Evolutionary conservation across 2,329 filamentous ascomycete species (phyloP), one percentile per base, ranked within the genome.

Genomic region (Hymenoscyphus albidus): DNA sequence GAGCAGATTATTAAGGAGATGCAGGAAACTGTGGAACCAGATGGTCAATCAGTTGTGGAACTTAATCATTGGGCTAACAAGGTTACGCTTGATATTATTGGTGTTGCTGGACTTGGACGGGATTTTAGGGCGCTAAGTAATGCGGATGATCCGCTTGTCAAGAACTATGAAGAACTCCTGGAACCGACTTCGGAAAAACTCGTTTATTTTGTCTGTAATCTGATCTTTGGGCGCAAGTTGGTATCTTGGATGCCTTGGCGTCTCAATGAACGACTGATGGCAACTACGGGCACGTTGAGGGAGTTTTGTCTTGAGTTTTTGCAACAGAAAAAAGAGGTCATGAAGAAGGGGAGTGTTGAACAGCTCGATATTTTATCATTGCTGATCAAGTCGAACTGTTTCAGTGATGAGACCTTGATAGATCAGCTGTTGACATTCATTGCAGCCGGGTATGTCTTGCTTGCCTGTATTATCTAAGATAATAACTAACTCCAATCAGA

Each of bases 391-490:
- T 92, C 87, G 35, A 90, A 89, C 58, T 85, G 82, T 16, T 95
- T 96, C 77, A 83, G 79, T 12, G 90, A 95, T 67, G 88, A 91
- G 54, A 86, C 91, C 67, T 82, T 96, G 16, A 85, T 92, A 42
- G 89, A 95, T 74, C 92, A 96, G 77, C 84, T 94, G 74, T 93
- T 95, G 88, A 95, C 91, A 0, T 95, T 95, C 78, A 83, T 96
- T 7, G 89, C 88, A 1, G 92, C 92, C 0, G 88, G 82, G 80
- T 83, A 73, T 67, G 79, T 74, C 16, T 58, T 32, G 9, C 35
- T 5, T 16, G 14, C 16, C 14, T 18, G 2, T 27, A 1, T 38
- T 40, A 16, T 27, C 18, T 13, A 16, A n/a, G 40, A 39, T 10
- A 31, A 48, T 60, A 14, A 63, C 48, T 38, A 13, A 38, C 27